A percentile compares a stretch with the other conserved stretches of the same genome.
Evolutionary conservation across 2,329 filamentous ascomycete species (phyloP).

Genomic region (Lasiodiplodia citricola): DNA sequence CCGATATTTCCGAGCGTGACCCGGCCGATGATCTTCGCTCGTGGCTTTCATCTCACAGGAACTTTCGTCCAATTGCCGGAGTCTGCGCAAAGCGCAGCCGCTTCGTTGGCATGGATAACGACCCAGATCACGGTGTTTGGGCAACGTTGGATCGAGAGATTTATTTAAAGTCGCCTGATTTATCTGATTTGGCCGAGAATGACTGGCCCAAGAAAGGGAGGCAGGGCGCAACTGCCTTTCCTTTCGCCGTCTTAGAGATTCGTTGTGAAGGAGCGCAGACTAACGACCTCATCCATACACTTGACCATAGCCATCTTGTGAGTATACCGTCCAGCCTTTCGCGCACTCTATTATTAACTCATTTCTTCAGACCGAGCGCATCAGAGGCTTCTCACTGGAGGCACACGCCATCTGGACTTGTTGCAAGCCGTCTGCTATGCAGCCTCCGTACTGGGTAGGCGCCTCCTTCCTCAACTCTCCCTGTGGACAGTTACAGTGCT

Average conservation of each 20-base stretch:
- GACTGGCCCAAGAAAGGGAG: conserved; percentile 39
- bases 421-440: conserved; percentile 51
- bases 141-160: conserved; percentile 56
- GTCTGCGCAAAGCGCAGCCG: conserved; percentile 53
- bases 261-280: conserved; percentile 53
- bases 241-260: conserved; percentile 58
- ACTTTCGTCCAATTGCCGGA: conserved; percentile 54
- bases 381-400: conserved; percentile 60
- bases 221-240: conserved; percentile 45
- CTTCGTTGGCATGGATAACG: conserved; percentile 55
- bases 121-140: conserved; percentile 49
- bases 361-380: conserved; percentile 50
- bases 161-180: conserved; percentile 43
- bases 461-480: not conserved
- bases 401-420: conserved; percentile 58
- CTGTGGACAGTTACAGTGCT: conserved; percentile 5
- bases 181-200: conserved; percentile 36
- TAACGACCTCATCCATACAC: conserved; percentile 46
- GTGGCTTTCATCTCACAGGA: conserved; percentile 52
- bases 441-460: conserved; percentile 54
- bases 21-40: conserved; percentile 39
- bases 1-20: conserved; percentile 22
- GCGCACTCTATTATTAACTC: not conserved
- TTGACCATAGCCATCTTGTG: conserved; percentile 57
- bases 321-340: conserved; percentile 21